Evolutionary conservation across 139 green algal species (phyloP), one percentile per base, ranked within the genome.

Genomic region (Micractinium conductrix): DNA sequence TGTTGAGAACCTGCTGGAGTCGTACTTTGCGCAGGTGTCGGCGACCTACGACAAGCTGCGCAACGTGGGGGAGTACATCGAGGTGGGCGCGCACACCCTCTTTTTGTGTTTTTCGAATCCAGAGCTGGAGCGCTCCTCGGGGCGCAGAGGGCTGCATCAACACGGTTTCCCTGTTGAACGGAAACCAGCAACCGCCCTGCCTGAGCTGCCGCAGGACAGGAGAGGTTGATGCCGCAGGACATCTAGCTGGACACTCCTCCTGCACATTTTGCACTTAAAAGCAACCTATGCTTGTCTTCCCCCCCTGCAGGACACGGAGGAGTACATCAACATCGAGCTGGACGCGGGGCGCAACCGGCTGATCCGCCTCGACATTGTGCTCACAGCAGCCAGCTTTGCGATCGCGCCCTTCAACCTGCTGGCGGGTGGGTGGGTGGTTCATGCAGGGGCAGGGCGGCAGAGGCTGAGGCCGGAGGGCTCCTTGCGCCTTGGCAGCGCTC

Each of bases 321-420:
- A 93, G 81, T 93, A 92, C 80, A 93, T 93, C 89, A 93, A 93
- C 88, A 93, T 93, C 17, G 89, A 93, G 83, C 80, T 93, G 62
- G 91, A 93, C 83, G 84, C 74, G 68, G 86, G 73, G 48, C 78
- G 89, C 40, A 93, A 93, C 74, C 78, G 89, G 33, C 87, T 96
- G 44, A 93, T 96, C 74, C 78, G 85, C 19, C 81, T 95, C 53
- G 93, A 96, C 78, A 93, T 96, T n/a, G 43, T 95, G 63, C 85
- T 96, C 48, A 95, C 91, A 0, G 87, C 90, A 6, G 92, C 87
- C 75, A 92, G 91, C 16, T 96, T 96, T 78, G 78, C 75, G 69
- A 85, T 95, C 35, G 91, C 86, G 26, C 90, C 93, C 67, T 96
- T 91, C 81, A 87, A 88, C 75, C 75, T 95, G 28, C 71, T 98